A percentile compares a stretch with the other conserved stretches of the same genome.
These are phyloP conservation scores for Hypoxylon sp. DNA, from an alignment of 2,329 filamentous ascomycete genomes.

Conservation along the genomic window DNA sequence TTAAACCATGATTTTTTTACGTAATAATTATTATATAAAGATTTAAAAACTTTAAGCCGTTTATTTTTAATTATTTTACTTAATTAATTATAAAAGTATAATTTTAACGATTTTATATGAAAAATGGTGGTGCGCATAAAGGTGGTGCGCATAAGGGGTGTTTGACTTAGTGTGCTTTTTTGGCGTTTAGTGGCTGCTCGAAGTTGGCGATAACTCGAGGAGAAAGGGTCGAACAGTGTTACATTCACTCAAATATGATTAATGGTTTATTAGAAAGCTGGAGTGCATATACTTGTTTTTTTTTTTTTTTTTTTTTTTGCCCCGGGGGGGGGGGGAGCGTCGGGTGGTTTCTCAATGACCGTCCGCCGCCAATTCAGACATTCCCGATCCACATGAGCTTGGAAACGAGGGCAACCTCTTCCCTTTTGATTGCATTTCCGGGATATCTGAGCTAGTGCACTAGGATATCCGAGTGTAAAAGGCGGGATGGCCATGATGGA, in stretches of 20 bases:
- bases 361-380: slow-evolving; percentile 60
- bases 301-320: too few relatives aligned
- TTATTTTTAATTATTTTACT: too few relatives aligned
- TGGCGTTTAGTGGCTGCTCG: background rate
- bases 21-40: too few relatives aligned
- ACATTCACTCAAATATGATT: background rate
- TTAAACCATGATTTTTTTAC: too few relatives aligned
- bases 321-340: too few relatives aligned
- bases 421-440: slow-evolving; percentile 56
- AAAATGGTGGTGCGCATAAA: too few relatives aligned
- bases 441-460: slow-evolving; percentile 68
- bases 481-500: slow-evolving; percentile 64
- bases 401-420: slow-evolving; percentile 66
- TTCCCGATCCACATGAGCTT: slow-evolving; percentile 63
- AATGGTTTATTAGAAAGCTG: background rate
- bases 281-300: background rate
- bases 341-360: slow-evolving; percentile 67
- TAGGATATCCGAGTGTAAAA: slow-evolving; percentile 69
- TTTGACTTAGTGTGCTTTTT: too few relatives aligned
- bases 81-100: too few relatives aligned
- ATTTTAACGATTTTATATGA: too few relatives aligned
- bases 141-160: too few relatives aligned
- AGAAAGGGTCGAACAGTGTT: background rate
- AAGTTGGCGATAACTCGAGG: background rate
- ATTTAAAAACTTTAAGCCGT: too few relatives aligned